phyloP scores from a whole-genome alignment of 2,329 filamentous ascomycete genomes.

The Oidium heveae region DNA sequence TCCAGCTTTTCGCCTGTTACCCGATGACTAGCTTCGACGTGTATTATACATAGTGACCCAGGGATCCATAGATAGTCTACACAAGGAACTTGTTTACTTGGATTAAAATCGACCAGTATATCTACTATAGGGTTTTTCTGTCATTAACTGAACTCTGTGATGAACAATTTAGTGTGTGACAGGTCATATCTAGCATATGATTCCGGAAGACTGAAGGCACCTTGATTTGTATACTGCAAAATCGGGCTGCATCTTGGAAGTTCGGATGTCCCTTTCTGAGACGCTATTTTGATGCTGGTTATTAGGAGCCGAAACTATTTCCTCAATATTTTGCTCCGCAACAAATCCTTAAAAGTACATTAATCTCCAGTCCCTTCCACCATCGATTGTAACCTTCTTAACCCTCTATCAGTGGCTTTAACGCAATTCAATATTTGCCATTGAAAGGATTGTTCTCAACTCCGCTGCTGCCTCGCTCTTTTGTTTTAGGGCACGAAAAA shows the following conservation, averaged over 20 bases:
- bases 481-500: neutral
- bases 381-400: neutral
- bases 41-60: too few species aligned
- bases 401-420: neutral
- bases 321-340: neutral
- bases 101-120: neutral
- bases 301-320: neutral
- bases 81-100: too few species aligned
- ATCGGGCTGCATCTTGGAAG: neutral
- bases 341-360: neutral
- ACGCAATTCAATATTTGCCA: neutral
- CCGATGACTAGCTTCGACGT: neutral
- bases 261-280: neutral
- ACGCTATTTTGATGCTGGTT: neutral
- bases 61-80: too few species aligned
- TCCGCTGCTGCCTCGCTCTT: neutral
- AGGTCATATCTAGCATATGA: too few species aligned
- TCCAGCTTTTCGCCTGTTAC: neutral
- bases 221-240: neutral
- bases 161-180: neutral
- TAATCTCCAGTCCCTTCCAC: neutral
- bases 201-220: neutral
- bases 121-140: neutral
- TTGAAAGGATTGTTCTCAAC: neutral
- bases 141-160: neutral